Base-by-base conservation (phyloP, 164 flowering plant species). In the Buxus sempervirens region DNA sequence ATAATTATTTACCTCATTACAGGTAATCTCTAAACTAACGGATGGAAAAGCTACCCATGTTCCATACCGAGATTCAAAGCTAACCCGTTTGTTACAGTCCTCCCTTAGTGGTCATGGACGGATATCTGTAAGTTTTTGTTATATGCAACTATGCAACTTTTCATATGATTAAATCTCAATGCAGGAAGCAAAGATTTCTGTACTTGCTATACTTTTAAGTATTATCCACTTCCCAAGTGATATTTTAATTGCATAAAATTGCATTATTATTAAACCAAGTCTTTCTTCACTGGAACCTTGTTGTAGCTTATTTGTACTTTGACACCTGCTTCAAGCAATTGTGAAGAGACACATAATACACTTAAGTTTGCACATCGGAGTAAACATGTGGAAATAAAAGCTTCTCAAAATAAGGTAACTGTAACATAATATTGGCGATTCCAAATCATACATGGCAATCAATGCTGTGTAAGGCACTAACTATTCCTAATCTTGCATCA, bases 51-150 rank as follows among this genome's bases (percentile, higher is more conserved):
- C 96, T 64, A 75, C 89, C 60, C 96, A 90, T 78, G 69, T 90
- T 68, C 96, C 96, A 0, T 90, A 88, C 72, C 83, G 96, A 73
- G 96, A 90, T 79, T 90, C 96, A 54, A 90, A 90, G 73, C 94
- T 90, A 58, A 90, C 96, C 14, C 89, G 93, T 71, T 70, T 90
- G 49, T 71, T 90, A 77, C 96, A 90, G 74, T 87, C 90, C 53
- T 88, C 96, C 51, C 87, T 90, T 25, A 83, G 96, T 80, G 96
- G 96, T 55, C 88, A 87, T 86, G 96, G 96, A 63, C 79, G 84
- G 23, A 73, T 88, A 61, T 90, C 96, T 74, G 96, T 90, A 72
- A 77, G 96, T 78, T 58, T 28, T 66, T 26, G 18, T 26, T 23
- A 5, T 18, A 36, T 22, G 1, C 64, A 24, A 7, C 56, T 18